Base-by-base conservation (phyloP, 768 basidiomycete genomes). In the Kwoniella dejecticola region DNA sequence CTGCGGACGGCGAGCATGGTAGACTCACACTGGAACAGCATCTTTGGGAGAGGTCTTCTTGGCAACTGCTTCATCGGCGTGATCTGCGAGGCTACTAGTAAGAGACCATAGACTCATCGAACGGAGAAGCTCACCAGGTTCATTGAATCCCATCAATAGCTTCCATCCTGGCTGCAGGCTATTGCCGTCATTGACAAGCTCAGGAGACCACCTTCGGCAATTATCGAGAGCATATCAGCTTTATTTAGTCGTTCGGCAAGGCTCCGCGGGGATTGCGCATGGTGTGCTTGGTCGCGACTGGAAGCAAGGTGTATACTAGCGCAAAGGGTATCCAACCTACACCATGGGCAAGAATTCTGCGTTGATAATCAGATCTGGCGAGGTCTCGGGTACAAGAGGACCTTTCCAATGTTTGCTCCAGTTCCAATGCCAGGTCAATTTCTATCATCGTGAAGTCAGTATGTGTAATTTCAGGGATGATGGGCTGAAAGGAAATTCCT, bases 101-200 rank as follows among this genome's bases (percentile, higher is more conserved):
- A n/a, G n/a, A n/a, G n/a, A n/a, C n/a, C n/a, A n/a, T n/a, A n/a
- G n/a, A n/a, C n/a, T n/a, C n/a, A n/a, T n/a, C n/a, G n/a, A n/a
- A n/a, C n/a, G n/a, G n/a, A n/a, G n/a, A 33, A 10, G 29, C 66
- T 50, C 15, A 74, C 72, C 73, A 21, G 73, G 73, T 57, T 75
- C 73, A 49, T 75, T 75, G 57, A 63, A 75, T 10, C 73, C 73
- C 10, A 75, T 50, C 0, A 75, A 30, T 38, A 52, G 27, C 8
- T 31, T 61, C 57, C 63, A 70, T 13, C 69, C 69, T 7, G 30
- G 23, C 27, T 70, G 66, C 0, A 72, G 52, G 0, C 46, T 6
- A 38, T 60, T 49, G 21, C 52, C 64, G 53, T 75, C 68, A n/a
- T 71, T 3, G 24, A 74, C 33, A 11, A 67, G 62, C 15, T 64